Evolutionary conservation across 768 basidiomycete species (phyloP).

Genomic region (Xerocomellus amylosporus): DNA sequence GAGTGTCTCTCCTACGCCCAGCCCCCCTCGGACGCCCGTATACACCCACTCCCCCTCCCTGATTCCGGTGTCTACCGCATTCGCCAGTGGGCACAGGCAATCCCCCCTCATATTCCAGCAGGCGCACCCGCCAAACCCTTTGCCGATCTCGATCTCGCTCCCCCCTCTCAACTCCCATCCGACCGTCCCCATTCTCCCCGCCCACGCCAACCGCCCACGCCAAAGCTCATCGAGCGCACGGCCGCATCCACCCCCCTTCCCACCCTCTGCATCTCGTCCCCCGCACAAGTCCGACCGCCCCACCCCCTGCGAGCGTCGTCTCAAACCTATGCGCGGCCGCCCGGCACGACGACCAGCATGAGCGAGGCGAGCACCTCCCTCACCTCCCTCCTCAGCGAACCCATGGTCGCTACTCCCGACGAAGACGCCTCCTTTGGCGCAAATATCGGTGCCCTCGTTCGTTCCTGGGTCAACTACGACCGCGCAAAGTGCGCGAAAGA

Average conservation of each 20-base stretch:
- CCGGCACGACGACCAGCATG: conserved; percentile 33
- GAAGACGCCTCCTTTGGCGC: conserved; percentile 44
- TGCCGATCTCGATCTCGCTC: conserved; percentile 11
- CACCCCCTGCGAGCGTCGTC: conserved; percentile 34
- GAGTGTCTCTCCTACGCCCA: conserved; percentile 38
- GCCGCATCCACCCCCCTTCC: conserved; percentile 36
- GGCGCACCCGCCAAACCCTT: conserved; percentile 32
- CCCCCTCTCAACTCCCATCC: conserved; percentile 1
- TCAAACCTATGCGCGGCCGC: conserved; percentile 32
- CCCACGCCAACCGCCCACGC: conserved; percentile 25
- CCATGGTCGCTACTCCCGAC: conserved; percentile 39
- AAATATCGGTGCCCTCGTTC: conserved; percentile 43
- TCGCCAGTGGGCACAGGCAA: conserved; percentile 31
- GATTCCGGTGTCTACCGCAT: conserved; percentile 16
- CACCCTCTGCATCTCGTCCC: conserved; percentile 50
- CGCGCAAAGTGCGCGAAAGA: conserved; percentile 28
- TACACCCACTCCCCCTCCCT: background rate
- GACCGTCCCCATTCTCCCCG: conserved; percentile 22
- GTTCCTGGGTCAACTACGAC: conserved; percentile 27
- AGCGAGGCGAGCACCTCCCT: conserved; percentile 49
- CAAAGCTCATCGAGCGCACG: conserved; percentile 36
- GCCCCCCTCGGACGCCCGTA: conserved; percentile 30
- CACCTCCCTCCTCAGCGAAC: conserved; percentile 47
- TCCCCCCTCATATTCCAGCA: conserved; percentile 32
- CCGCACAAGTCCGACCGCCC: conserved; percentile 29